These are phyloP conservation scores for Solanum lignicaule DNA, from an alignment of 257 asterid species.

Conservation along the genomic window DNA sequence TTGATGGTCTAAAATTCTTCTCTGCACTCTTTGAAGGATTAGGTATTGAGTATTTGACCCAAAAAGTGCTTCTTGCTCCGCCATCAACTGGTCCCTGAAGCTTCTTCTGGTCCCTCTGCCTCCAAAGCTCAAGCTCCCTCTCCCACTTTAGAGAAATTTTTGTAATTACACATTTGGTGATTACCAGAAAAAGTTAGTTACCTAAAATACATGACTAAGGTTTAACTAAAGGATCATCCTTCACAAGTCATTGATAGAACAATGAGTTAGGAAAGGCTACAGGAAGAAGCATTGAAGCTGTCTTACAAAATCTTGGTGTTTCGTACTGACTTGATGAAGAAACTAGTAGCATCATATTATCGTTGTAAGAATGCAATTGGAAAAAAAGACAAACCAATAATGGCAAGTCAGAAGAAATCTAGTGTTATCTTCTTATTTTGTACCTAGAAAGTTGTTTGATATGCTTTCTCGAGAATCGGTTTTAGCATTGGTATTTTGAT, in stretches of 20 bases:
- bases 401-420: background rate
- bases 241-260: background rate
- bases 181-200: background rate
- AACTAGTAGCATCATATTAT: background rate
- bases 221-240: background rate
- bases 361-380: background rate
- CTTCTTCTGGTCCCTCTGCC: constrained; percentile 85
- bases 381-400: background rate
- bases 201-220: background rate
- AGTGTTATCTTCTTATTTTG: background rate
- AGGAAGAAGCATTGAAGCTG: background rate
- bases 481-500: background rate
- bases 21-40: constrained; percentile 58
- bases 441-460: background rate
- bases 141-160: constrained; percentile 27
- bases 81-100: constrained; percentile 67
- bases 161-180: background rate
- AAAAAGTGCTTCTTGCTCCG: constrained; percentile 70
- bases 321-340: background rate
- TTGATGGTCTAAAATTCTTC: constrained; percentile 42
- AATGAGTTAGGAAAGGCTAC: background rate
- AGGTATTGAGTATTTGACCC: constrained; percentile 72
- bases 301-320: background rate
- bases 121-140: constrained; percentile 60
- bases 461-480: background rate